Percentiles rank a stretch among this genome's conserved stretches.
Conservation (phyloP, 1,284 basidiomycete genomes). For the Hymenochaete sp. region DNA sequence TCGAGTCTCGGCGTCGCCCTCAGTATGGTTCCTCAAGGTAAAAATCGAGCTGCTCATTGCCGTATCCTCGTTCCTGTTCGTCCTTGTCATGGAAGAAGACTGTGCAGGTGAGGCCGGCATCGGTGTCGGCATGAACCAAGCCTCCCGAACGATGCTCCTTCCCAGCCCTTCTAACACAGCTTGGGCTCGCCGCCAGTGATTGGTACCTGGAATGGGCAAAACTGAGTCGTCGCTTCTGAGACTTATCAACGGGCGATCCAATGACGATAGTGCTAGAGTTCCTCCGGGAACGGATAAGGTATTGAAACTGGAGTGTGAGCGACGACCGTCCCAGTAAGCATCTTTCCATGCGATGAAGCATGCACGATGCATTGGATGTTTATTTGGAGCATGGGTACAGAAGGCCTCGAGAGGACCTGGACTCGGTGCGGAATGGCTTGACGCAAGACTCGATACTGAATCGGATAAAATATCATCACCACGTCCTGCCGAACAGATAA, state of each 20-base stretch:
- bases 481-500: constrained; percentile 24
- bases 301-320: too few relatives aligned
- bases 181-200: constrained; percentile 16
- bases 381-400: constrained; percentile 24
- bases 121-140: constrained; percentile 11
- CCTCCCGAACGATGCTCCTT: constrained; percentile 8
- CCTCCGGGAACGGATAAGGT: too few relatives aligned
- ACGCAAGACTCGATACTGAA: constrained; percentile 21
- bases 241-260: constrained; percentile 16
- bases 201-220: constrained; percentile 9
- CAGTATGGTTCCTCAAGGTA: neutral
- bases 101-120: constrained; percentile 7
- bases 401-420: constrained; percentile 24
- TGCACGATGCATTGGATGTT: constrained; percentile 24
- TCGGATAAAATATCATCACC: constrained; percentile 18
- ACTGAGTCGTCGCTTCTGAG: constrained; percentile 13
- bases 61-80: neutral
- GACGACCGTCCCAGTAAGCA: constrained; percentile 21
- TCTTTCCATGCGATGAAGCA: constrained; percentile 25
- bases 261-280: too few relatives aligned
- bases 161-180: constrained; percentile 17
- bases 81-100: constrained; percentile 2
- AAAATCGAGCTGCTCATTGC: constrained; percentile 13
- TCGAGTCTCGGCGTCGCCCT: too few relatives aligned
- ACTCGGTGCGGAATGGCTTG: constrained; percentile 10